phyloP scores from a whole-genome alignment of 352 stramenopile species.

The Pythium utonaiense region DNA sequence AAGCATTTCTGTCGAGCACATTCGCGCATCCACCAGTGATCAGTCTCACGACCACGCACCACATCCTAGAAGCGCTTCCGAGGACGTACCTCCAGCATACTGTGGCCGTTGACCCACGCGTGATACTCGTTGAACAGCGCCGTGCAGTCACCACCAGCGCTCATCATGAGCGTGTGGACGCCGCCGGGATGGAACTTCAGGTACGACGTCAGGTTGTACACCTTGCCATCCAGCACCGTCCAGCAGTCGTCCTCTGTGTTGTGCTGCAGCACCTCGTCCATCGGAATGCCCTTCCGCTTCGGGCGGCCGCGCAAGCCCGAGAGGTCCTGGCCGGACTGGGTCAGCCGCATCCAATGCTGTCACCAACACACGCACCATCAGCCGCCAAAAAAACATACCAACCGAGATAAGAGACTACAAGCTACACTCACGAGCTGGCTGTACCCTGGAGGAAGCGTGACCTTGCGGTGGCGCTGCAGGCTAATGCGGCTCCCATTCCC shows the following conservation, averaged over 20 bases:
- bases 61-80: not conserved
- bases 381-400: not conserved
- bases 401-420: not conserved
- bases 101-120: conserved; percentile 91
- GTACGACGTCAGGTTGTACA: conserved; percentile 97
- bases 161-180: conserved; percentile 88
- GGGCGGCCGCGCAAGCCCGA: conserved; percentile 63
- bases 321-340: conserved; percentile 79
- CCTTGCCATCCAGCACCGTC: conserved; percentile 85
- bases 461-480: conserved; percentile 69
- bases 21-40: not conserved
- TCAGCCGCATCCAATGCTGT: conserved; percentile 92
- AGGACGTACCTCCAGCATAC: conserved; percentile 70
- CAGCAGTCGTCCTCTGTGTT: conserved; percentile 91
- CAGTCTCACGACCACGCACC: not conserved
- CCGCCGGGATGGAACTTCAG: conserved; percentile 98
- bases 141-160: conserved; percentile 92
- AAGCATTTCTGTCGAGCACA: conserved; percentile 69
- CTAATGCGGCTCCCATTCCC: conserved; percentile 57
- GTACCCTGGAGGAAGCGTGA: conserved; percentile 86
- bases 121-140: conserved; percentile 97
- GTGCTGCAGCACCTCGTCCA: conserved; percentile 87
- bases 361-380: not conserved
- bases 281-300: conserved; percentile 59
- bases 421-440: conserved; percentile 73